Base-by-base conservation (phyloP, 495 filamentous ascomycete species). In the Penicillium desertorum region DNA sequence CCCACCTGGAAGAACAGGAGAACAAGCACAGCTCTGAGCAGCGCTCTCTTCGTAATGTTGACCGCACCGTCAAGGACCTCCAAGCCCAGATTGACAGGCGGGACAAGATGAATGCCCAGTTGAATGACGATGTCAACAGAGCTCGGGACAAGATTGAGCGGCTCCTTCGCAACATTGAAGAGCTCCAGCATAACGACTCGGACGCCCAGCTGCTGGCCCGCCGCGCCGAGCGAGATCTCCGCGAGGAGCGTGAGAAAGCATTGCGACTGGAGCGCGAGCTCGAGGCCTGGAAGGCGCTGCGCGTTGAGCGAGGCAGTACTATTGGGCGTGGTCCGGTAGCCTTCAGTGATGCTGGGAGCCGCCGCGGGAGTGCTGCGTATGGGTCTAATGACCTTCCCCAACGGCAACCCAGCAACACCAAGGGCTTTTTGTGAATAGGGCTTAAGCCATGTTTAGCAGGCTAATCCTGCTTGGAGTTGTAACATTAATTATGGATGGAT, bases 31-130 rank as follows among this genome's bases (percentile, higher is more conserved):
- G 79, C 62, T 84, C 89, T 54, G 90, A 91, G 45, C 86, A 90
- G 59, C 89, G 94, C 48, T 92, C 88, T 36, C 83, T 91, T 25
- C 92, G 94, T 62, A 96, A 95, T 67, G 86, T 97, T 44, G 94
- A 98, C 72, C 91, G 94, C 54, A 93, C 87, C 2, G 92, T 98
- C 59, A 90, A 91, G 64, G 95, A 98, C 70, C 83, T 98, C 14
- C 88, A 98, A 73, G 81, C 86, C 12, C 94, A 98, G 72, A 89
- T 98, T 64, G 90, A 96, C 16, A 88, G 94, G 56, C 87, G 89
- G 43, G 95, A 97, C 44, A 97, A 96, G 73, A 83, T 86, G 48
- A 88, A 89, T 56, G 62, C 72, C 3, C 88, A 93, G 68, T 80
- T 98, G 17, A 79, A 81, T 60, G 92, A 96, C 30, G 94, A 98